Base-by-base conservation (phyloP, 345 rosid species). In the Geranium rotundifolium region DNA sequence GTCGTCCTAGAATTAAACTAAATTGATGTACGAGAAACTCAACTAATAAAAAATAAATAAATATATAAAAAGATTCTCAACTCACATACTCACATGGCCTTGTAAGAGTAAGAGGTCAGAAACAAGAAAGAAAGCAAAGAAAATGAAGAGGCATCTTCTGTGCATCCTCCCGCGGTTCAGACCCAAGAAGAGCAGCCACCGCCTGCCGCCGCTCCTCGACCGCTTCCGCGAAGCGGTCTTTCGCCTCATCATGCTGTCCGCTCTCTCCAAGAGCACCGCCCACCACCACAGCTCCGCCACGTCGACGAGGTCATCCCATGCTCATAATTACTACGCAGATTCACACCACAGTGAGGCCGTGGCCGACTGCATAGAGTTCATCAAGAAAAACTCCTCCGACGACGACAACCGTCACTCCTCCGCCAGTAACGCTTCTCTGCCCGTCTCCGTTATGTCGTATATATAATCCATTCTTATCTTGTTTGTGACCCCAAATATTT, bases 351-450 rank as follows among this genome's bases (percentile, higher is more conserved):
- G 72, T 34, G 89, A 85, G 64, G 97, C 92, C 2, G 80, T 90
- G 15, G 88, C 95, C 0, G 92, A 90, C 56, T 87, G 95, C 72
- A 90, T 90, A 17, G 89, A 90, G 72, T 87, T 87, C 73, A 90
- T 90, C 68, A 81, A 80, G 81, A 85, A 79, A 62, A 84, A 84
- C 63, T 70, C 84, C 1, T 23, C 56, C 19, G 18, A 37, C 3
- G 62, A 63, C 0, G 63, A 37, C 2, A 50, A 23, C 4, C 68
- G 61, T 12, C 56, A 58, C 59, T 30, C 67, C 3, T 17, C 34
- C 46, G 67, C 65, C 19, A 7, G 60, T 17, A 52, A 19, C 3
- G 57, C 16, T 54, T 54, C 57, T 54, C 18, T n/a, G n/a, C 57
- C 18, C 57, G 16, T 54, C 57, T 54, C 18, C 57, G 3, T n/a